These are phyloP conservation scores for Solanum corneliomulleri DNA, from an alignment of 257 asterid species.

Conservation along the genomic window DNA sequence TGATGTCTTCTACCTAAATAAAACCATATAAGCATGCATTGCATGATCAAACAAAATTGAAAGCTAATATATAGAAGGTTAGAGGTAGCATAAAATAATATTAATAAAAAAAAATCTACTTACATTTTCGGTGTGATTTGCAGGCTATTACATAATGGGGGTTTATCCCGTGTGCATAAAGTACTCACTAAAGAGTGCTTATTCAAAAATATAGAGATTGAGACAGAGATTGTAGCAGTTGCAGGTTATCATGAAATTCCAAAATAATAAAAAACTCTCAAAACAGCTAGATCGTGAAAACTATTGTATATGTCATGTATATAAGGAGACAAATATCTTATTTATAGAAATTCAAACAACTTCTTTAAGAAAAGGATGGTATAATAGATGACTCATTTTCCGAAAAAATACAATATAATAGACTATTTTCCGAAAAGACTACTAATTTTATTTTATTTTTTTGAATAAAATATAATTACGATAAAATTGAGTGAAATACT, in stretches of 20 bases:
- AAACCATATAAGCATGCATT: neutral
- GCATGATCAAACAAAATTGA: neutral
- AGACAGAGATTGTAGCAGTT: too few relatives aligned
- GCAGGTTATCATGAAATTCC: too few relatives aligned
- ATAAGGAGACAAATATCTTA: neutral
- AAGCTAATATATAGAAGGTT: neutral
- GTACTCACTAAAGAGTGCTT: too few relatives aligned
- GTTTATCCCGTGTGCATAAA: too few relatives aligned
- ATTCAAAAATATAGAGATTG: too few relatives aligned
- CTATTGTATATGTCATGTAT: neutral
- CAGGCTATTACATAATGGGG: too few relatives aligned
- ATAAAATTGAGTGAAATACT: neutral
- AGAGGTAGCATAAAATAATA: neutral
- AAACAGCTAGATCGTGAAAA: neutral
- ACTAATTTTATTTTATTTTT: too few relatives aligned
- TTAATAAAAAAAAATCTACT: neutral
- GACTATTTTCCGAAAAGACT: too few relatives aligned
- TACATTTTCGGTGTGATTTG: too few relatives aligned
- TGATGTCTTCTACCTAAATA: neutral
- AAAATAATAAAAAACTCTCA: neutral
- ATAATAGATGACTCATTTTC: neutral
- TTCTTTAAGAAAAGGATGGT: neutral
- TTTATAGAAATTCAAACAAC: neutral
- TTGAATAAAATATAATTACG: neutral
- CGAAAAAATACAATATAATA: too few relatives aligned